Evolutionary conservation across 2,329 filamentous ascomycete genomes (phyloP).

Genomic region (Aspergillus sp.): DNA sequence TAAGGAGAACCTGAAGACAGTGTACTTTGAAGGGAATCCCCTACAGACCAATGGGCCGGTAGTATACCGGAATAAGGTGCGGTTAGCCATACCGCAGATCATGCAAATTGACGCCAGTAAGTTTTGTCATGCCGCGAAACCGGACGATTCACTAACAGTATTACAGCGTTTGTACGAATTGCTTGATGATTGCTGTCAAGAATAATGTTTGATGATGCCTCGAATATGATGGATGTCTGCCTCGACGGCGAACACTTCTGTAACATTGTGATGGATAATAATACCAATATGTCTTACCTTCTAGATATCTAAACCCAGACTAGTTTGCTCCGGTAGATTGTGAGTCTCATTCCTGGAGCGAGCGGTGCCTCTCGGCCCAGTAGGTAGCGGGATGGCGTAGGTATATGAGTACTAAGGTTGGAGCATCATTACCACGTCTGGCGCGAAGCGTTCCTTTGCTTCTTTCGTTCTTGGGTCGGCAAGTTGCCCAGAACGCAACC

Average conservation of each 20-base stretch:
- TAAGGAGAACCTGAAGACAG: conserved; percentile 78
- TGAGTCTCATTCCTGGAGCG: background rate
- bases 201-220: background rate
- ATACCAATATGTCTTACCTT: background rate
- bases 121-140: background rate
- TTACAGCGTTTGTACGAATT: conserved; percentile 13
- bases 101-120: conserved; percentile 94
- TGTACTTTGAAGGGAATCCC: conserved; percentile 96
- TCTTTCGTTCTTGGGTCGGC: background rate
- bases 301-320: background rate
- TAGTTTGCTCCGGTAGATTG: background rate
- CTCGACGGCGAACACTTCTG: background rate
- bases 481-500: background rate
- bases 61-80: conserved; percentile 90
- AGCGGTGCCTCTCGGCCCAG: background rate
- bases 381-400: no score
- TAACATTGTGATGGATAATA: background rate
- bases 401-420: background rate
- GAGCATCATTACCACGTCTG: background rate
- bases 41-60: conserved; percentile 77
- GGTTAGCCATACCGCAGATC: conserved; percentile 80
- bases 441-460: background rate
- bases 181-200: background rate
- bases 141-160: background rate
- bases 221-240: background rate